Percentiles rank a stretch among this genome's conserved stretches.
Conservation (phyloP, 176 grass and related monocot species). For the Lolium rigidum region DNA sequence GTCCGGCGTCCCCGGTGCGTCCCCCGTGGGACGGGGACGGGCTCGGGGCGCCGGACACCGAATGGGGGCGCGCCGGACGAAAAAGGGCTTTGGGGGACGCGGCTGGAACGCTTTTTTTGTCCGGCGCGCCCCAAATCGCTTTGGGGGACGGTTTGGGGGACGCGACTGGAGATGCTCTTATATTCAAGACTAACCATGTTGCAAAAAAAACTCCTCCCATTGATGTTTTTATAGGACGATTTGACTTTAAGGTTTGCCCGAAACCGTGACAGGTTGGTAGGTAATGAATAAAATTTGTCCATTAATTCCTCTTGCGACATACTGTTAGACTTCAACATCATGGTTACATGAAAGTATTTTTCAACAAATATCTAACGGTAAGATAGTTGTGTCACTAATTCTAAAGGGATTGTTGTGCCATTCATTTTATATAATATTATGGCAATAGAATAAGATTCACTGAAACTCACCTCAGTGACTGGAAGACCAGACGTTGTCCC, state of each 20-base stretch:
- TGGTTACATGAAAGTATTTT: background rate
- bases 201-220: background rate
- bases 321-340: background rate
- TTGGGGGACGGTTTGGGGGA: too few species aligned
- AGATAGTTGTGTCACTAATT: constrained; percentile 5
- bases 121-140: too few species aligned
- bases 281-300: background rate
- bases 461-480: constrained; percentile 71
- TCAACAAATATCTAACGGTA: background rate
- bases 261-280: background rate
- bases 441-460: constrained; percentile 29
- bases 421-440: constrained; percentile 18
- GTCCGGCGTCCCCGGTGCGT: too few species aligned
- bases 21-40: too few species aligned
- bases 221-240: background rate
- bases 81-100: too few species aligned
- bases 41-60: too few species aligned
- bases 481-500: constrained; percentile 91
- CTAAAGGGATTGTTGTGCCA: background rate
- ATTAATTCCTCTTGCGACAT: background rate
- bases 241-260: background rate
- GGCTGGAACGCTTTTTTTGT: too few species aligned
- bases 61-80: too few species aligned
- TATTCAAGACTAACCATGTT: background rate
- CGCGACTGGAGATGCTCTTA: too few species aligned